Percentiles rank a stretch among this genome's conserved stretches.
phyloP scores from a whole-genome alignment of 2,329 filamentous ascomycete species.

The Aspergillus caelatus region DNA sequence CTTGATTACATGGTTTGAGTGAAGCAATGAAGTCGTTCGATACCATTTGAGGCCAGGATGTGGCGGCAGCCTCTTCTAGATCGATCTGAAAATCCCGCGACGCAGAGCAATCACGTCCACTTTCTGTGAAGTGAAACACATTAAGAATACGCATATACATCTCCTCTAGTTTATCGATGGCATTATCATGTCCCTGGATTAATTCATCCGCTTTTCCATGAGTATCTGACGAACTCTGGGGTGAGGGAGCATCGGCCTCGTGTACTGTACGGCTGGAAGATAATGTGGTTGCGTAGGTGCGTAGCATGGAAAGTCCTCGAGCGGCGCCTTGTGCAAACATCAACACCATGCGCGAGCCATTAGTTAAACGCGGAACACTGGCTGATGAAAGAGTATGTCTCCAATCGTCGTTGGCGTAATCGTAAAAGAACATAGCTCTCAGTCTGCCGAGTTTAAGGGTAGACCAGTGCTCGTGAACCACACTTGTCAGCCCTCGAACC shows the following conservation, averaged over 20 bases:
- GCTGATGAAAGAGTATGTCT: not conserved
- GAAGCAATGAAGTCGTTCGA: constrained; percentile 16
- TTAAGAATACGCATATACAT: constrained; percentile 21
- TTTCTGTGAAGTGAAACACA: constrained; percentile 13
- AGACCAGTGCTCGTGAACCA: constrained; percentile 18
- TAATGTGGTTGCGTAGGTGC: not conserved
- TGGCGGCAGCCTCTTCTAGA: constrained; percentile 22
- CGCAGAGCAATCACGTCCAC: constrained; percentile 3
- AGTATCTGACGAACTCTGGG: rapidly evolving
- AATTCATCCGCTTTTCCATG: not conserved
- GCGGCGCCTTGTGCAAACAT: not conserved
- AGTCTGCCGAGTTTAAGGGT: constrained; percentile 16
- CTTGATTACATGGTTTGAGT: constrained; percentile 1
- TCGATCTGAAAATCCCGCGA: constrained; percentile 19
- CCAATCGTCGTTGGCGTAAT: constrained; percentile 23
- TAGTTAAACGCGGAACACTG: not conserved
- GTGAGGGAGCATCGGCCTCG: not conserved
- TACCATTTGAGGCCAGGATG: constrained; percentile 20
- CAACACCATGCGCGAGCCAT: not conserved
- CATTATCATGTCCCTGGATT: too few species aligned
- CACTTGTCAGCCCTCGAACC: constrained; percentile 14
- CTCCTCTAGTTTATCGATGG: not conserved
- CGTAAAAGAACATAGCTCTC: constrained; percentile 11
- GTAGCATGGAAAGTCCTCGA: not conserved
- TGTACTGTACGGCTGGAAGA: too few species aligned